Percentiles rank a stretch among this genome's conserved stretches.
phyloP scores from a whole-genome alignment of 371 early-diverging fungal genomes.

The Cokeromyces recurvatus region DNA sequence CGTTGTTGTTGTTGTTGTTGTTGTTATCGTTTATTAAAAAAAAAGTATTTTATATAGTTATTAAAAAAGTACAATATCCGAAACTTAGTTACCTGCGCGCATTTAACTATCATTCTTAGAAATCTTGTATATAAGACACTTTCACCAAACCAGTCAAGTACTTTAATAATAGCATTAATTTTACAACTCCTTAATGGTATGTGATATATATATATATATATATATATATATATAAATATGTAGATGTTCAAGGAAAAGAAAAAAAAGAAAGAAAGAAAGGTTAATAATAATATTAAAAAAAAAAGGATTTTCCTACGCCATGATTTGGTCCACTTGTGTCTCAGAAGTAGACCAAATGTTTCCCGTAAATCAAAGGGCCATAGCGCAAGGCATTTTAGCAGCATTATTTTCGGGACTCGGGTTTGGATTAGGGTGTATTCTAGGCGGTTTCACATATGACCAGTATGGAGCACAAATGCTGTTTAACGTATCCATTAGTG shows the following conservation, averaged over 20 bases:
- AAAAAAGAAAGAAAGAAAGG: too few species aligned
- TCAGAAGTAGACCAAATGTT: constrained; percentile 39
- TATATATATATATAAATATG: too few species aligned
- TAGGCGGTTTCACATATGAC: constrained; percentile 33
- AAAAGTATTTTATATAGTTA: constrained; percentile 14
- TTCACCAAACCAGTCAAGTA: constrained; percentile 12
- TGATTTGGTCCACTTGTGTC: constrained; percentile 37
- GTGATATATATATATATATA: too few species aligned
- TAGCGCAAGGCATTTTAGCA: constrained; percentile 42
- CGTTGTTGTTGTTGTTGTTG: neutral
- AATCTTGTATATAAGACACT: constrained; percentile 26
- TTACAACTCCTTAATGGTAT: constrained; percentile 32
- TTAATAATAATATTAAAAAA: neutral
- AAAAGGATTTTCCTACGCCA: constrained; percentile 25
- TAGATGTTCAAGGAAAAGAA: too few species aligned
- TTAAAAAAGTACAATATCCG: constrained; percentile 23
- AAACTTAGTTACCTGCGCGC: constrained; percentile 22
- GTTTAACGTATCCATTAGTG: constrained; percentile 12
- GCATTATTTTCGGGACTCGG: constrained; percentile 36
- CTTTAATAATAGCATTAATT: constrained; percentile 19
- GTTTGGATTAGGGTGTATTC: constrained; percentile 33
- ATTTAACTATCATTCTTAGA: constrained; percentile 24
- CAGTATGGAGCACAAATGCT: constrained; percentile 22
- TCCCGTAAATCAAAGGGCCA: constrained; percentile 35
- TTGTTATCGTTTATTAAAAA: too few species aligned